Conservation (phyloP, 2,329 filamentous ascomycete species). For the Fusarium nisikadoi region DNA sequence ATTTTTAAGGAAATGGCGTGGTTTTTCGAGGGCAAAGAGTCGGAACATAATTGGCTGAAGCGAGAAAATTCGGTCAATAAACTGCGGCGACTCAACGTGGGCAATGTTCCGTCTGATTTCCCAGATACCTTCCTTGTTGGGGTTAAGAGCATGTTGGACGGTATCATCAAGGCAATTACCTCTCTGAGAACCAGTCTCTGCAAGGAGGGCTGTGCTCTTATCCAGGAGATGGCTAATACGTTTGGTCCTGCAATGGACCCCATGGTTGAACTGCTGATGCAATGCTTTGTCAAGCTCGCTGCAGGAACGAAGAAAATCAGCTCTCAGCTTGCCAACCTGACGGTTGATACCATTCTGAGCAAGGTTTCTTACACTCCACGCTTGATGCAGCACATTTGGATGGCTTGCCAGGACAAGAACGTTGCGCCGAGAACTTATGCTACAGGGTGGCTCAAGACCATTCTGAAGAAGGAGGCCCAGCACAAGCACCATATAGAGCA, state of each 20-base stretch:
- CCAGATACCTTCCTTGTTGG: slow-evolving; percentile 74
- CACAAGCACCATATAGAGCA: slow-evolving; percentile 89
- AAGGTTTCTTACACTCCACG: slow-evolving; percentile 82
- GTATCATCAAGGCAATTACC: slow-evolving; percentile 85
- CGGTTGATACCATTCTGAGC: slow-evolving; percentile 83
- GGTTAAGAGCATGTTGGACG: slow-evolving; percentile 81
- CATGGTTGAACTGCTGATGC: slow-evolving; percentile 90
- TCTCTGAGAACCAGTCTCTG: slow-evolving; percentile 91
- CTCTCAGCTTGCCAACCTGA: slow-evolving; percentile 82
- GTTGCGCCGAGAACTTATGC: slow-evolving; percentile 84
- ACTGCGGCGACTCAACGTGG: slow-evolving; percentile 80
- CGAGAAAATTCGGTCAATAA: slow-evolving; percentile 84
- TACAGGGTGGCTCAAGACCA: slow-evolving; percentile 83
- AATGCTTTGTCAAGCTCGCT: slow-evolving; percentile 88
- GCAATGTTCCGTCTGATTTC: slow-evolving; percentile 85
- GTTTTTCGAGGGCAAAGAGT: slow-evolving; percentile 87
- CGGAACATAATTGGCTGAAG: slow-evolving; percentile 90
- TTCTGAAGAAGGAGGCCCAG: slow-evolving; percentile 79
- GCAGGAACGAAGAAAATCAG: slow-evolving; percentile 93
- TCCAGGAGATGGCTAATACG: slow-evolving; percentile 84
- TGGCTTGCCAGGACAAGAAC: slow-evolving; percentile 91
- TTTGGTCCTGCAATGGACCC: slow-evolving; percentile 84
- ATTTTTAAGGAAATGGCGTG: slow-evolving; percentile 83
- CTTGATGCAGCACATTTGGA: slow-evolving; percentile 86
- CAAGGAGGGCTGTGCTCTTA: slow-evolving; percentile 82